Conservation (phyloP, 345 rosid species). For the Salix purpurea region DNA sequence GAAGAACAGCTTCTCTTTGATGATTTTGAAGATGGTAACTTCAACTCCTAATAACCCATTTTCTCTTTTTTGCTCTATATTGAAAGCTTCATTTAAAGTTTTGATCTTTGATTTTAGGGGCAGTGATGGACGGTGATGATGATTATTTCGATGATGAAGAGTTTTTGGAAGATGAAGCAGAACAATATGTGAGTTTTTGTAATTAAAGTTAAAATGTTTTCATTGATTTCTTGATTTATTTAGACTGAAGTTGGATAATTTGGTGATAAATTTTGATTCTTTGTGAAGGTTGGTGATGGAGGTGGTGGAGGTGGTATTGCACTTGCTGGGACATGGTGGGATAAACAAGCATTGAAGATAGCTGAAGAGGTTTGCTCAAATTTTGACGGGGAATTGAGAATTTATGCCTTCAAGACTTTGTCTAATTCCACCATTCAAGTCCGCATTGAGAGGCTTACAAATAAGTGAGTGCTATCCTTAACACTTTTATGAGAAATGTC, state of each 20-base stretch:
- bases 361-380: conserved; percentile 56
- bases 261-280: neutral
- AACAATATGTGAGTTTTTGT: conserved; percentile 52
- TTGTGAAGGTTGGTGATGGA: conserved; percentile 75
- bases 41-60: neutral
- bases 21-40: conserved; percentile 55
- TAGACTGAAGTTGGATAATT: conserved; percentile 5
- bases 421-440: conserved; percentile 61
- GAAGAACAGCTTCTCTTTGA: conserved; percentile 46
- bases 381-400: conserved; percentile 59
- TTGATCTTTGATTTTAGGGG: neutral
- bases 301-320: conserved; percentile 79
- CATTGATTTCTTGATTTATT: neutral
- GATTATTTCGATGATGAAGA: conserved; percentile 25
- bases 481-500: neutral
- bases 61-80: neutral
- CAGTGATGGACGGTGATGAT: neutral
- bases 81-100: neutral
- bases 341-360: conserved; percentile 64
- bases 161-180: conserved; percentile 47
- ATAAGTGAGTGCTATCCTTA: conserved; percentile 41
- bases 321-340: conserved; percentile 84
- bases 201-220: neutral
- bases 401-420: conserved; percentile 78
- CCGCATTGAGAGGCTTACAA: conserved; percentile 74